Conservation (phyloP, 2,329 filamentous ascomycete species). For the Calonectria crousiana region DNA sequence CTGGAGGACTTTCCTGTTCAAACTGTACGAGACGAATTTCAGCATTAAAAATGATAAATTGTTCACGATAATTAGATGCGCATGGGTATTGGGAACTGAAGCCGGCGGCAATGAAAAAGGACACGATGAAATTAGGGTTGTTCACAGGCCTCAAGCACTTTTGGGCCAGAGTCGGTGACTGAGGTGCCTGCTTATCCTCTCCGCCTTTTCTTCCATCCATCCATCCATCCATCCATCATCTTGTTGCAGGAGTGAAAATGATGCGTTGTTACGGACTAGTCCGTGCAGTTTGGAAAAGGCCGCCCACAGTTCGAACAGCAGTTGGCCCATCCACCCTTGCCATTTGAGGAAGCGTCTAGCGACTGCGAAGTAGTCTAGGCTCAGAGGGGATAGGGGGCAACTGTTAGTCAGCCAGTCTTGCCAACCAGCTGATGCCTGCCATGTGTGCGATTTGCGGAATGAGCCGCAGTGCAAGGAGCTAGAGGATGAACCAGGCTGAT, state of each 20-base stretch:
- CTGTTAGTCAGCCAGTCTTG: constrained; percentile 1
- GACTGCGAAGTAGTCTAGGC: constrained; percentile 12
- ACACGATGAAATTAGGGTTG: neutral
- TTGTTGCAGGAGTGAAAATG: neutral
- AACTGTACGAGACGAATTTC: constrained; percentile 2
- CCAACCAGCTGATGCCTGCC: neutral
- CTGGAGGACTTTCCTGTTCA: neutral
- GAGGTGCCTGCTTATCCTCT: neutral
- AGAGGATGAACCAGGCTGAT: neutral
- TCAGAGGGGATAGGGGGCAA: neutral
- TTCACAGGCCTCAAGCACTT: neutral
- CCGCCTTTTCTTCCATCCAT: neutral
- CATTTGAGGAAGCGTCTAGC: neutral
- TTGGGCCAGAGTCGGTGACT: neutral
- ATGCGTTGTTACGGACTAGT: neutral
- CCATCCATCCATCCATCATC: neutral
- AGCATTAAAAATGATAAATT: neutral
- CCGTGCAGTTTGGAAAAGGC: neutral
- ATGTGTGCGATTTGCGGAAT: constrained; percentile 1
- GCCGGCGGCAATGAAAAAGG: neutral
- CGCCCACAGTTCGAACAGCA: neutral
- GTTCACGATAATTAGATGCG: neutral
- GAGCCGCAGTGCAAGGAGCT: neutral
- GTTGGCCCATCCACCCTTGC: neutral
- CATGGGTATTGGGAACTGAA: neutral